A percentile compares a stretch with the other conserved stretches of the same genome.
phyloP scores from a whole-genome alignment of 805 yeast genomes.

The Wickerhamiella nectarea region DNA sequence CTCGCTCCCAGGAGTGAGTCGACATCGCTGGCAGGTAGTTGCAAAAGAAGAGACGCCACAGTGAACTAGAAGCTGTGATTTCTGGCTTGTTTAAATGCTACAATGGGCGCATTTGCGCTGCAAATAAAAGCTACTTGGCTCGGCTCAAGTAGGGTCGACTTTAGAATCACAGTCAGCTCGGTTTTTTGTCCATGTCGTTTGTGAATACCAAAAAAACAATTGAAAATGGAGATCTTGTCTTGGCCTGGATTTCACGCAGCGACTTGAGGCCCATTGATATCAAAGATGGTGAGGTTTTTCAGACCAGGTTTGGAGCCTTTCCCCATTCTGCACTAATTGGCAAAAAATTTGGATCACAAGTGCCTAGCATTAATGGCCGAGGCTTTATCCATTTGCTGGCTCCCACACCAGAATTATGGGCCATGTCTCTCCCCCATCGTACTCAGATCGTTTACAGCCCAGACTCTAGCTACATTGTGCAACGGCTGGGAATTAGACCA shows the following conservation, averaged over 20 bases:
- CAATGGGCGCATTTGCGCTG: too few species aligned
- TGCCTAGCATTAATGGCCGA: constrained; percentile 47
- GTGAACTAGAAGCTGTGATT: too few species aligned
- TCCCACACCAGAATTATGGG: constrained; percentile 95
- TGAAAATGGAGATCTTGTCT: constrained; percentile 74
- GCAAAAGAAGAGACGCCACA: too few species aligned
- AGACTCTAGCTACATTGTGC: constrained; percentile 82
- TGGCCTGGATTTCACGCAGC: constrained; percentile 74
- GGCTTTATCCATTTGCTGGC: constrained; percentile 78
- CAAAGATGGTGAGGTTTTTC: constrained; percentile 44
- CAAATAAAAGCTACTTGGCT: too few species aligned
- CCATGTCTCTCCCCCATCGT: constrained; percentile 87
- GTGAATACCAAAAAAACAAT: constrained; percentile 49
- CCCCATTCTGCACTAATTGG: constrained; percentile 80
- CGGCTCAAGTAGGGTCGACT: too few species aligned
- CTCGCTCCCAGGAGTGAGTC: too few species aligned
- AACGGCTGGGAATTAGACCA: constrained; percentile 58
- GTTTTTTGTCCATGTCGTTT: too few species aligned
- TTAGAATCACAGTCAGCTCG: too few species aligned
- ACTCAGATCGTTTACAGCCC: constrained; percentile 97
- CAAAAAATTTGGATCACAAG: constrained; percentile 67
- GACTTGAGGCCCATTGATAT: constrained; percentile 63
- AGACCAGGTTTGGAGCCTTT: constrained; percentile 82
- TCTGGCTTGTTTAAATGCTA: too few species aligned
- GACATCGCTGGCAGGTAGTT: too few species aligned